A percentile compares a stretch with the other conserved stretches of the same genome.
These are phyloP conservation scores for Strobilomyces echinocephalus DNA, from an alignment of 768 basidiomycete genomes.

Conservation along the genomic window DNA sequence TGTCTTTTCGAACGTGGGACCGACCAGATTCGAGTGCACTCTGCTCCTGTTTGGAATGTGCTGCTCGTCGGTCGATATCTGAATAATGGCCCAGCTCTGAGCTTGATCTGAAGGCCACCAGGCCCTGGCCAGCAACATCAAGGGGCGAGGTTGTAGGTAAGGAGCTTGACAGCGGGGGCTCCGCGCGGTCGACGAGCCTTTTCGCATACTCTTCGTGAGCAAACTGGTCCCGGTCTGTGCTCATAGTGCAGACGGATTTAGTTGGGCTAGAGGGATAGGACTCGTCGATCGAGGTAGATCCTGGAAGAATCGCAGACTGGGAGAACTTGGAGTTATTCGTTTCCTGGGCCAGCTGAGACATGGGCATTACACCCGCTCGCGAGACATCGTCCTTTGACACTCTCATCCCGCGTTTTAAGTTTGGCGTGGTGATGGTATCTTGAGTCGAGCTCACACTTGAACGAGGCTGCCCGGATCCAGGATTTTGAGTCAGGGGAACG, in stretches of 20 bases:
- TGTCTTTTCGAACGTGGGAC: slow-evolving; percentile 43
- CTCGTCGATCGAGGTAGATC: slow-evolving; percentile 22
- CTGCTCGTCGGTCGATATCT: slow-evolving; percentile 46
- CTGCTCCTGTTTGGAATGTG: slow-evolving; percentile 35
- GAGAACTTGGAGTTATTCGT: slow-evolving; percentile 55
- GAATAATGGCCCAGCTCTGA: slow-evolving; percentile 81
- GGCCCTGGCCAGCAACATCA: slow-evolving; percentile 28
- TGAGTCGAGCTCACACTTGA: slow-evolving; percentile 51
- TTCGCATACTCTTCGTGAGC: slow-evolving; percentile 29
- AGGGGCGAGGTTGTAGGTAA: slow-evolving; percentile 48
- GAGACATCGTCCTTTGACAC: slow-evolving; percentile 59
- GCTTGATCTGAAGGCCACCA: slow-evolving; percentile 51
- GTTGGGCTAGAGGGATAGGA: slow-evolving; percentile 49
- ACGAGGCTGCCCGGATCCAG: slow-evolving; percentile 43
- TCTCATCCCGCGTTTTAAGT: slow-evolving; percentile 35
- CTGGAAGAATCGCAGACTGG: slow-evolving; percentile 36
- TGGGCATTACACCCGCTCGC: slow-evolving; percentile 49
- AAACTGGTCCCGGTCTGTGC: slow-evolving; percentile 26
- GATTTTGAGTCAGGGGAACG: slow-evolving; percentile 22
- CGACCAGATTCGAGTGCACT: slow-evolving; percentile 54
- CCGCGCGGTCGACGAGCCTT: slow-evolving; percentile 45
- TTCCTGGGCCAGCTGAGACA: slow-evolving; percentile 54
- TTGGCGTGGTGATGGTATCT: slow-evolving; percentile 21
- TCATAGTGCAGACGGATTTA: slow-evolving; percentile 46
- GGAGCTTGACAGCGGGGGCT: slow-evolving; percentile 60